Evolutionary conservation across 768 basidiomycete genomes (phyloP), one percentile per base, ranked within the genome.

Genomic region (Kwoniella dendrophila): DNA sequence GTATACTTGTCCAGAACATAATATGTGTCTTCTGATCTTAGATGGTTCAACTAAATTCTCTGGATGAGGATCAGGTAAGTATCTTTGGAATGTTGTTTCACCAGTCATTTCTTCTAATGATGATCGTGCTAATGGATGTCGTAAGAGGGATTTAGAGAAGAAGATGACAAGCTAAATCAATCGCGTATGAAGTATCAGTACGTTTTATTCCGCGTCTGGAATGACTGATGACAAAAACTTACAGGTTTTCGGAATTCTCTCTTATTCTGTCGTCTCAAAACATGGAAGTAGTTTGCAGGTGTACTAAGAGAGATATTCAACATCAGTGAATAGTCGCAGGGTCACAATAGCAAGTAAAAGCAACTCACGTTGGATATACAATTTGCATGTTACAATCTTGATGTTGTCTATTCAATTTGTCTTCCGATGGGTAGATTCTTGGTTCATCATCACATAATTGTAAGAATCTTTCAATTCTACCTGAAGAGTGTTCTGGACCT

Each of bases 321-420:
- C 14, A 43, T 12, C 11, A 27, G 45, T 50, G 24, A n/a, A 4
- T 34, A 36, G 7, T 10, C 20, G 49, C 41, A n/a, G 16, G 26
- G 48, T 38, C 14, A 26, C 24, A 40, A 32, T 11, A 24, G 51
- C 14, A 30, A 51, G 27, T 34, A 10, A 14, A 60, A 26, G 18
- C 30, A 36, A 83, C 88, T 79, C 75, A 90, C 88, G 93, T 93
- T 4, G 93, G 90, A 81, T 98, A 98, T 29, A 95, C 92, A 68
- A 99, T 89, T 81, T 98, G 96, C 91, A 98, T 92, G 78, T 98
- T 99, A 81, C 94, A 96, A 78, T 99, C 96, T 82, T 99, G 96
- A 76, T 97, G 93, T 73, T 96, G 93, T 48, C 96, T 82, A 75
- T 93, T 91, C 63, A 94, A 81, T 83, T 95, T 96, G 80, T 94